A percentile compares a stretch with the other conserved stretches of the same genome.
Conservation (phyloP, 257 asterid species). For the Jaltomata sinuosa region DNA sequence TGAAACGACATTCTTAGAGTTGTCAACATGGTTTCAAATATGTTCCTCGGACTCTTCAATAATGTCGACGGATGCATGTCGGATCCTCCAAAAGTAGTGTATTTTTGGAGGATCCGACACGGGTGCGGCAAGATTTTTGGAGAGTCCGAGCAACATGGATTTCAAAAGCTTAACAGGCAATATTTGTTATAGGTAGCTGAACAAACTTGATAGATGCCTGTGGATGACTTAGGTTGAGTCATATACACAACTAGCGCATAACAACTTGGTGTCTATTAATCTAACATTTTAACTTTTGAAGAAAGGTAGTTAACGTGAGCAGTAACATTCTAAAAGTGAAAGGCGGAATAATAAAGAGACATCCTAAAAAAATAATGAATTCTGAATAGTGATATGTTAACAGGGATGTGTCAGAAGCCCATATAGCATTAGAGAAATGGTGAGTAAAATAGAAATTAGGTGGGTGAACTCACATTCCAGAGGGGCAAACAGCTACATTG, state of each 20-base stretch:
- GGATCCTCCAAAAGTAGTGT: too few relatives aligned
- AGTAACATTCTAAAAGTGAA: background rate
- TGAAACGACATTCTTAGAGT: background rate
- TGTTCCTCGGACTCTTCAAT: too few relatives aligned
- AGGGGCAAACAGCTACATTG: constrained; percentile 62
- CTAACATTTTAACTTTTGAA: background rate
- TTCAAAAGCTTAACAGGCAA: background rate
- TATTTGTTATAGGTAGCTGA: background rate
- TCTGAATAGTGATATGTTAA: background rate
- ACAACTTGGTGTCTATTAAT: background rate
- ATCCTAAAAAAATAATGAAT: background rate
- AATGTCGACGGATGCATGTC: too few relatives aligned
- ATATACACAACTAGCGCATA: background rate
- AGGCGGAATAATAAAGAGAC: background rate
- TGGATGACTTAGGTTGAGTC: background rate
- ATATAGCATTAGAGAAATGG: background rate
- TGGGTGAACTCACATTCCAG: constrained; percentile 59
- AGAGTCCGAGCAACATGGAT: too few relatives aligned
- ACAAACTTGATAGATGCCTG: background rate
- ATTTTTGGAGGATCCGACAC: too few relatives aligned
- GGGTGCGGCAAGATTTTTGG: too few relatives aligned
- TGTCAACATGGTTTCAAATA: background rate
- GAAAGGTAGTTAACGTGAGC: background rate
- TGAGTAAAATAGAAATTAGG: background rate
- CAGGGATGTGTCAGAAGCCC: background rate